Percentiles rank a stretch among this genome's conserved stretches.
Conservation (phyloP, 2,329 filamentous ascomycete genomes). For the Ophiostoma angusticollis region DNA sequence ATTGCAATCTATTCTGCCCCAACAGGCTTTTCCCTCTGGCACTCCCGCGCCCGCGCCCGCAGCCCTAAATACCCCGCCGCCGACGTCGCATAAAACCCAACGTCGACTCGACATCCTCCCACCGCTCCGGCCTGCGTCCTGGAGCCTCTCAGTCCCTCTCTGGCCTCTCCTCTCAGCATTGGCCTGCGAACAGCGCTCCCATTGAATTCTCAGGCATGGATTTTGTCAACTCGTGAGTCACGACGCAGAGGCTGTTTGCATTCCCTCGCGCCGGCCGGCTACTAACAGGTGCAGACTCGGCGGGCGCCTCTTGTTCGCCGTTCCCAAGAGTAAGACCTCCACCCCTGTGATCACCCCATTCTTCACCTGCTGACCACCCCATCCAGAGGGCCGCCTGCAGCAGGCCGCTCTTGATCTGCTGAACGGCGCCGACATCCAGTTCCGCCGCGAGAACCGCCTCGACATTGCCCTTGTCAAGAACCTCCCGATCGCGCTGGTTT, state of each 20-base stretch:
- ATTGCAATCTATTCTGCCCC: no score
- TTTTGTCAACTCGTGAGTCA: slow-evolving; percentile 39
- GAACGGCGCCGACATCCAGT: slow-evolving; percentile 89
- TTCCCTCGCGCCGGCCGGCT: neutral
- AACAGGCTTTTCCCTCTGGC: no score
- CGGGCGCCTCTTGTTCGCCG: slow-evolving; percentile 85
- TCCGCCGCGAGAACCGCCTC: slow-evolving; percentile 84
- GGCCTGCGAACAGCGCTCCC: neutral
- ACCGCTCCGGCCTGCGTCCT: neutral
- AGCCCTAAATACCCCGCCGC: no score
- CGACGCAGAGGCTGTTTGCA: slow-evolving; percentile 5
- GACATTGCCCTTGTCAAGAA: slow-evolving; percentile 98
- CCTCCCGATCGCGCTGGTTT: slow-evolving; percentile 85
- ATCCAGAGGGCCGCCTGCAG: slow-evolving; percentile 79
- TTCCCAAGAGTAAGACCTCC: slow-evolving; percentile 81
- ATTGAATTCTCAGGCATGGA: slow-evolving; percentile 27
- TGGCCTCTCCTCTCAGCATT: neutral
- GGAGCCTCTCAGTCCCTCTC: neutral
- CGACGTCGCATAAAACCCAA: slow-evolving; percentile 3
- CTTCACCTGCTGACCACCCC: neutral
- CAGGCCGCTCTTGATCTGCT: slow-evolving; percentile 81
- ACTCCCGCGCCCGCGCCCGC: no score
- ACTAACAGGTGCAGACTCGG: slow-evolving; percentile 53
- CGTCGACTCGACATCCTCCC: no score
- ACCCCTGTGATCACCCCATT: slow-evolving; percentile 43